phyloP scores from a whole-genome alignment of 805 yeast genomes.

The Saccharomycopsis lassenensis region DNA sequence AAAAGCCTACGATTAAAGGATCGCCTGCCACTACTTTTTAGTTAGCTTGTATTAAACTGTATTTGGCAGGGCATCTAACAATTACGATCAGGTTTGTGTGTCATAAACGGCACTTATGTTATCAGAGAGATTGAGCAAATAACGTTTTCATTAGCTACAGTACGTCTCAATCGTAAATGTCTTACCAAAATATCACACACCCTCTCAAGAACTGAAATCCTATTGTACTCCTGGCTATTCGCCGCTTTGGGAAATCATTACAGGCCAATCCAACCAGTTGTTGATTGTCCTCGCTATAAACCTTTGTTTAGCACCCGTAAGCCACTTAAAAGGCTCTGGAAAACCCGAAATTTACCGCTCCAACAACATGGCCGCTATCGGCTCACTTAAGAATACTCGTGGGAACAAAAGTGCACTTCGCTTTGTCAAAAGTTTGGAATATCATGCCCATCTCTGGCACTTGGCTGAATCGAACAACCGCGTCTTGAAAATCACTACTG shows the following conservation, averaged over 20 bases:
- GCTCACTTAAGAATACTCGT: not conserved
- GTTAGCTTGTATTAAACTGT: too few species aligned
- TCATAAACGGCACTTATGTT: too few species aligned
- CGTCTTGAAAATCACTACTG: not conserved
- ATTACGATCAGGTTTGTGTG: too few species aligned
- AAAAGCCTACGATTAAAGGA: too few species aligned
- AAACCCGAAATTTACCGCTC: not conserved
- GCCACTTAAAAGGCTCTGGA: not conserved
- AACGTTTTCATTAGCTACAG: too few species aligned
- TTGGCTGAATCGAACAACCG: not conserved
- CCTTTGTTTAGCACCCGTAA: not conserved
- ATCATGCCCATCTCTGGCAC: conserved; percentile 2
- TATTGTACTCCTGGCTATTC: not conserved
- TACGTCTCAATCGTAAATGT: too few species aligned
- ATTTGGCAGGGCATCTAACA: too few species aligned
- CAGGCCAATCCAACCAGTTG: not conserved
- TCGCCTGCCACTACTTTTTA: too few species aligned
- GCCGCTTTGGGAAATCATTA: too few species aligned
- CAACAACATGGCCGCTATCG: not conserved
- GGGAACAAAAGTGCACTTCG: not conserved
- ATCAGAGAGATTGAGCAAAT: too few species aligned
- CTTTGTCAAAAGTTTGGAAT: conserved; percentile 1
- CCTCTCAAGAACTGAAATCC: not conserved
- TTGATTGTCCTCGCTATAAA: not conserved
- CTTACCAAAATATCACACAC: too few species aligned